Percentiles rank a stretch among this genome's conserved stretches.
phyloP scores from a whole-genome alignment of 2,329 filamentous ascomycete species.

The Botrytis galanthina region DNA sequence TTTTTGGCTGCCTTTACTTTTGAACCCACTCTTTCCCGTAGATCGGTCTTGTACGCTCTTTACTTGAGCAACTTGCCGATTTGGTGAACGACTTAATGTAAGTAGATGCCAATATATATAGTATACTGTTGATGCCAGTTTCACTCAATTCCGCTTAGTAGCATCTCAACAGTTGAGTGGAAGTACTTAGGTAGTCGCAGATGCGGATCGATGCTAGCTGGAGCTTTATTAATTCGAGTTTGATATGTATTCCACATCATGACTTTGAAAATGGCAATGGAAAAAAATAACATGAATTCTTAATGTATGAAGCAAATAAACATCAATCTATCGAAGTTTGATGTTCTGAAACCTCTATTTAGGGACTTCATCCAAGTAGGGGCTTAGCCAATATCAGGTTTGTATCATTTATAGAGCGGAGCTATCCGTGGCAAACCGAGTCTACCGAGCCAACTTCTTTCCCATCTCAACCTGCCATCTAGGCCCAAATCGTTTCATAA shows the following conservation, averaged over 20 bases:
- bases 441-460: constrained; percentile 24
- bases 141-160: background rate
- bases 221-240: background rate
- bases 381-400: rapidly evolving
- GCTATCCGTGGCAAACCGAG: background rate
- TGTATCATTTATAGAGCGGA: background rate
- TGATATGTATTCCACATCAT: background rate
- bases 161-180: background rate
- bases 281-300: background rate
- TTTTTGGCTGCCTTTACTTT: background rate
- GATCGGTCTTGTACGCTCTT: background rate
- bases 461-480: constrained; percentile 67
- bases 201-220: background rate
- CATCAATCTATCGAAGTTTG: background rate
- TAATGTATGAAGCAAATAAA: background rate
- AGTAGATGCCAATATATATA: background rate
- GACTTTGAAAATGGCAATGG: background rate
- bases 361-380: rapidly evolving
- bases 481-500: constrained; percentile 58
- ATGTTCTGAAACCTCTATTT: background rate
- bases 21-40: rapidly evolving
- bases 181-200: background rate
- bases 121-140: background rate
- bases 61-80: background rate
- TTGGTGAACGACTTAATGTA: background rate